Conservation (phyloP, 495 filamentous ascomycete genomes). For the Hypoxylon perforatum region DNA sequence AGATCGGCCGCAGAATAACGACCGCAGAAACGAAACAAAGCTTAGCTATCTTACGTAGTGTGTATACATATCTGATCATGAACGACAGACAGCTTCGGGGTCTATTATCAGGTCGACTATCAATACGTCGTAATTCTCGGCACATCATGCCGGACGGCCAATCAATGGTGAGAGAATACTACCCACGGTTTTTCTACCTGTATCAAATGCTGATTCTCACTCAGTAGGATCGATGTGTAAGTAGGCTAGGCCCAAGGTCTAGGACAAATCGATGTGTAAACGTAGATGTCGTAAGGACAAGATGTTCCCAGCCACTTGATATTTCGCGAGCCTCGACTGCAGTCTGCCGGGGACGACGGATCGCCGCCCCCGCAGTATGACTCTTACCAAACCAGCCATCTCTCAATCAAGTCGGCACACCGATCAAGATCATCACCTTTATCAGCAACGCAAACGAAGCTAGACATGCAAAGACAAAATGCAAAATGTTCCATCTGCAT, state of each 20-base stretch:
- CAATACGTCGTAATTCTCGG: constrained; percentile 18
- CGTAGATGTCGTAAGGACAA: constrained; percentile 10
- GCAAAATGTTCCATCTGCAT: constrained; percentile 14
- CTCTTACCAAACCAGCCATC: constrained; percentile 13
- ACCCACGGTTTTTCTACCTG: constrained; percentile 3
- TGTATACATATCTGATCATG: constrained; percentile 1
- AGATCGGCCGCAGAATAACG: constrained; percentile 27
- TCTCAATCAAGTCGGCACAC: constrained; percentile 9
- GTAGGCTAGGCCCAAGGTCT: constrained; percentile 7
- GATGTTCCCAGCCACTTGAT: constrained; percentile 37
- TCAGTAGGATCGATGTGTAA: background rate
- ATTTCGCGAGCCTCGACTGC: constrained; percentile 7
- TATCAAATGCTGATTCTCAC: constrained; percentile 5
- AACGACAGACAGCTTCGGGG: background rate
- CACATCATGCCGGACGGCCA: constrained; percentile 17
- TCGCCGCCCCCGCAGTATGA: constrained; percentile 17
- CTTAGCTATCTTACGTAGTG: constrained; percentile 15
- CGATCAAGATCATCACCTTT: constrained; percentile 18
- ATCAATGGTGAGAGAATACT: constrained; percentile 1
- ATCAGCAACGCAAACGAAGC: background rate
- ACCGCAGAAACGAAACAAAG: constrained; percentile 39
- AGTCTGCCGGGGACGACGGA: constrained; percentile 22
- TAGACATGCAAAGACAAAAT: background rate
- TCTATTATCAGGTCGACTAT: background rate
- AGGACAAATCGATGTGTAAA: constrained; percentile 12